Percentiles rank a stretch among this genome's conserved stretches.
Evolutionary conservation across 2,329 filamentous ascomycete genomes (phyloP).

Genomic region (Pseudofabraea citricarpa): DNA sequence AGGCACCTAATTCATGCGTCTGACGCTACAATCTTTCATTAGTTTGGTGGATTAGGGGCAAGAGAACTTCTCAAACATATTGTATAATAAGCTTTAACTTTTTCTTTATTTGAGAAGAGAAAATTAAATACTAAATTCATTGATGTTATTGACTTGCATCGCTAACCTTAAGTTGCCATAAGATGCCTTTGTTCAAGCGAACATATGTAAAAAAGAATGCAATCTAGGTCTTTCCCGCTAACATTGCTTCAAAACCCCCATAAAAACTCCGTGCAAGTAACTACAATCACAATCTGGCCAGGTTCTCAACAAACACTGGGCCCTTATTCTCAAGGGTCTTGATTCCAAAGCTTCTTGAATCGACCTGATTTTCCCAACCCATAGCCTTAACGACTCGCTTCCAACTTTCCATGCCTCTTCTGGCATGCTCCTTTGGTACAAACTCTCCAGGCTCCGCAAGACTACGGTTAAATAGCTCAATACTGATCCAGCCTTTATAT

Average conservation of each 20-base stretch:
- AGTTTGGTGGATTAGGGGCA: conserved; percentile 27
- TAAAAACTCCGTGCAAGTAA: no score
- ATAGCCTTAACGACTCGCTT: conserved; percentile 33
- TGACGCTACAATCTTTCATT: conserved; percentile 23
- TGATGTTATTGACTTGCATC: no score
- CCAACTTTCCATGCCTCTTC: conserved; percentile 46
- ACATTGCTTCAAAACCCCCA: no score
- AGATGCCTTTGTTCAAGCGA: no score
- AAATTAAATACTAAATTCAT: no score
- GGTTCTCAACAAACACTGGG: no score
- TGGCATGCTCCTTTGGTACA: conserved; percentile 47
- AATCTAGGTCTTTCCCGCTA: no score
- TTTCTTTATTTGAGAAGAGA: no score
- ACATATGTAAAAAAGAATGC: no score
- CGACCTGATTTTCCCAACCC: conserved; percentile 10
- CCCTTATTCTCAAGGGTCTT: no score
- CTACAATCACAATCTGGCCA: conserved; percentile 5
- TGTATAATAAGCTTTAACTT: not conserved
- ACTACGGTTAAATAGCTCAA: conserved; percentile 54
- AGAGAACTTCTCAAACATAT: conserved; percentile 29
- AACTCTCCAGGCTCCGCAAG: conserved; percentile 38
- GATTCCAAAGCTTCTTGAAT: no score
- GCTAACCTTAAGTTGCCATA: no score
- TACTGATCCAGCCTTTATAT: conserved; percentile 53
- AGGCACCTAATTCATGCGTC: conserved; percentile 28